Evolutionary conservation across 768 basidiomycete genomes (phyloP), one percentile per base, ranked within the genome.

Genomic region (Auriscalpium vulgare): DNA sequence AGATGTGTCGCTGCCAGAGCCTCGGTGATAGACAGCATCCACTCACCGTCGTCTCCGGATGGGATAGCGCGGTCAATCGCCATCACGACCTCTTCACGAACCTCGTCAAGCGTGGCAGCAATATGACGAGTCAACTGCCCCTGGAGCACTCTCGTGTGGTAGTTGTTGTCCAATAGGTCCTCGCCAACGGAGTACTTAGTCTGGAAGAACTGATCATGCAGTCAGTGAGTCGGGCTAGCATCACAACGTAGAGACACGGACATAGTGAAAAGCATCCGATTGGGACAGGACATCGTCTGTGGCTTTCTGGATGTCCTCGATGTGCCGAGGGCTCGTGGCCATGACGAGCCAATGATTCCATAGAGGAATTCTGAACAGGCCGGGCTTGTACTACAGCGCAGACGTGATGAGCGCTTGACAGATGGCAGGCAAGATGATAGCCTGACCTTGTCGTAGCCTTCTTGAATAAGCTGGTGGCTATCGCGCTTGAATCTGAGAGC

Each of bases 81-180:
- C 0, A 64, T 52, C 1, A 62, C 44, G 29, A 80, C 65, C 57
- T 84, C 83, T 17, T 78, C 73, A 10, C 68, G 70, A 11, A 83
- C 62, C 16, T 72, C 70, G 1, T 72, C 68, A 56, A 74, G 75
- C 2, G 74, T 58, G 2, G 52, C 54, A 0, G 65, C 70, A 8
- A 81, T 65, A 50, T 74, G 75, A 8, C 77, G 68, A 2, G 69
- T 71, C 10, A 76, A 62, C 29, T 67, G 62, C 0, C 65, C 53
- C 11, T 66, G 68, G 8, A 73, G 35, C 19, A 74, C 51, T 2
- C 55, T 40, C 21, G 66, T 47, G 48, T 74, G 73, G 47, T 72
- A 75, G 3, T 51, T 51, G 55, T 72, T 66, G 1, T 64, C 35
- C 8, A 57, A 40, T 13, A 74, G 53, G 37, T 70, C 62, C 1